Evolutionary conservation across 768 basidiomycete genomes (phyloP), one percentile per base, ranked within the genome.

Genomic region (Suillus subaureus): DNA sequence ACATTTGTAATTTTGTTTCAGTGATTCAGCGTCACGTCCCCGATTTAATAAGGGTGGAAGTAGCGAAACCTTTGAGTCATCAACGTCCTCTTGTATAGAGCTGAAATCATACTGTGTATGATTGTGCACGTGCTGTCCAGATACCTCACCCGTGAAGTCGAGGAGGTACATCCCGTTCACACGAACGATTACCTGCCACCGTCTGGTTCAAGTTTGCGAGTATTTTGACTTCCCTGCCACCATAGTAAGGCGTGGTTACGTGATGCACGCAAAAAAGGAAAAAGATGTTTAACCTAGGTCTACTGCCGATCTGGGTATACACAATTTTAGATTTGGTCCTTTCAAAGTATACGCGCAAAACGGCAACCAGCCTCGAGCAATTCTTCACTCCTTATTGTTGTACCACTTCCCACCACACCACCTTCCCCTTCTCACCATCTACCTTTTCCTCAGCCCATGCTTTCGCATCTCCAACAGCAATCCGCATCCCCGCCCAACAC

Each of bases 401-500:
- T 6, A 72, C 61, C 7, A 76, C 67, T 1, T 67, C 76, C 76
- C 76, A 77, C 61, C 26, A 55, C 1, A 61, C 7, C 16, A 9
- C 31, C 45, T 74, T 74, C 0, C 67, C 31, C 45, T 68, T 63
- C 23, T 74, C 68, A 15, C 81, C 84, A 7, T 87, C 84, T 11
- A 76, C 72, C 49, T 55, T 55, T 51, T 67, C 62, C 31, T 76
- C 68, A 16, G 80, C 83, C 9, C 87, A 84, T 7, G 74, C 71
- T 51, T 81, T 79, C 63, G 83, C 73, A 60, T 77, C 72, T 15
- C 89, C 90, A 65, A 93, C 85, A 5, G 91, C 89, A 69, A 89
- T 84, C 70, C 90, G 81, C 74, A 96, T 79, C n/a, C 91, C 91
- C 0, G 95, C 93, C 83, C 90, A 93, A 35, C 93, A 80, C 35